These are phyloP conservation scores for Coemansia furcata DNA, from an alignment of 192 early-diverging fungal species.

Conservation along the genomic window DNA sequence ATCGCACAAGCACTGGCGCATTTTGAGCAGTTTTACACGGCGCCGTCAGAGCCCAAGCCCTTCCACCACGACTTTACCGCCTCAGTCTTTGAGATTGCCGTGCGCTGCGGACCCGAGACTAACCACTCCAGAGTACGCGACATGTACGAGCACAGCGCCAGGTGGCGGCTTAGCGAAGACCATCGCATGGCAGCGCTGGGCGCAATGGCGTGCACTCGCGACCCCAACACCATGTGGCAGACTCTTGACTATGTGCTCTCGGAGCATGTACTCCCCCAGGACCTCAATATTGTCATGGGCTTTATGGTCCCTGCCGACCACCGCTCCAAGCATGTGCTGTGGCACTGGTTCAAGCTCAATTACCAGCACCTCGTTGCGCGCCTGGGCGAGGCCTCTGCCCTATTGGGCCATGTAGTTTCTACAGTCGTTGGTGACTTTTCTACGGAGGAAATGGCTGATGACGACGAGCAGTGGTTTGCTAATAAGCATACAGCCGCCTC, in stretches of 20 bases:
- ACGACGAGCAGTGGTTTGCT: constrained; percentile 57
- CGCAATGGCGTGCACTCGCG: constrained; percentile 54
- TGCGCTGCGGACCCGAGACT: constrained; percentile 44
- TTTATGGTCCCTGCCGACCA: constrained; percentile 58
- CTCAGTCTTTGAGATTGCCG: constrained; percentile 61
- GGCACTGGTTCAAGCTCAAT: constrained; percentile 62
- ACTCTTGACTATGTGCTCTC: constrained; percentile 43
- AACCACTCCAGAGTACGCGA: constrained; percentile 47
- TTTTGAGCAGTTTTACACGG: constrained; percentile 61
- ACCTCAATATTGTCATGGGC: constrained; percentile 54
- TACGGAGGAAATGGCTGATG: constrained; percentile 52
- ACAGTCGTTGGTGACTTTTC: constrained; percentile 61
- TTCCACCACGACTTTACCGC: constrained; percentile 51
- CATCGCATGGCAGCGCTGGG: constrained; percentile 60
- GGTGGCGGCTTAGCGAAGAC: constrained; percentile 52
- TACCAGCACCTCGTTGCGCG: constrained; percentile 53
- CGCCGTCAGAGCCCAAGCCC: constrained; percentile 57
- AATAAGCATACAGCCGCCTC: constrained; percentile 55
- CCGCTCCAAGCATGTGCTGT: constrained; percentile 55
- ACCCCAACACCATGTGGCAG: constrained; percentile 28
- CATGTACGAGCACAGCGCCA: constrained; percentile 47
- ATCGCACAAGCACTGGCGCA: constrained; percentile 55
- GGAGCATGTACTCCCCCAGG: constrained; percentile 43
- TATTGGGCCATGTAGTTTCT: constrained; percentile 62
- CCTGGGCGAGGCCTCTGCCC: constrained; percentile 58